Evolutionary conservation across 192 early-diverging fungal genomes (phyloP).

Genomic region (Backusella luteola): DNA sequence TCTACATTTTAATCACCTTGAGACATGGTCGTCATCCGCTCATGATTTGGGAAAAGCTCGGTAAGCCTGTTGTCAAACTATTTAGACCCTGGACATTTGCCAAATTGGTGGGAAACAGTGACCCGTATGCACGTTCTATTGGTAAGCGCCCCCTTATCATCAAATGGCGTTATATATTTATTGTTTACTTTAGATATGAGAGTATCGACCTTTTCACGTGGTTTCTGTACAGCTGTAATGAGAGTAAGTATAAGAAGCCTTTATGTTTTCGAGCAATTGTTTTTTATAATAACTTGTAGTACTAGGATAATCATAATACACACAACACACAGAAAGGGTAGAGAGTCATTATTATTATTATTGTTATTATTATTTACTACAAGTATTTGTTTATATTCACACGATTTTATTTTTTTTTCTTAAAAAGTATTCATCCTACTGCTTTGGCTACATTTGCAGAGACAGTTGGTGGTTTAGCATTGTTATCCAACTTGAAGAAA

Average conservation of each 20-base stretch:
- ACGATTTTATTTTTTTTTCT: background rate
- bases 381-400: background rate
- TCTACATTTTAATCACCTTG: slow-evolving; percentile 29
- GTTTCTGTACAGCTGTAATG: slow-evolving; percentile 54
- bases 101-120: slow-evolving; percentile 40
- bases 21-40: slow-evolving; percentile 36
- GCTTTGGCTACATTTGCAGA: slow-evolving; percentile 57
- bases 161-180: slow-evolving; percentile 9
- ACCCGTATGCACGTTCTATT: slow-evolving; percentile 51
- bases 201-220: slow-evolving; percentile 51
- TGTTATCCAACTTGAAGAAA: slow-evolving; percentile 43
- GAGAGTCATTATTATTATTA: too few relatives aligned
- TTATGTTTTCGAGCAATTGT: background rate
- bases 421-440: slow-evolving; percentile 45
- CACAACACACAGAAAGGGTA: slow-evolving; percentile 49
- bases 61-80: slow-evolving; percentile 43
- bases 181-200: slow-evolving; percentile 42
- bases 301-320: slow-evolving; percentile 50
- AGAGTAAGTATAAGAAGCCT: slow-evolving; percentile 31
- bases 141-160: slow-evolving; percentile 19
- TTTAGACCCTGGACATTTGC: slow-evolving; percentile 50
- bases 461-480: slow-evolving; percentile 53
- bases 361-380: too few relatives aligned
- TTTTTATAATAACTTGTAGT: background rate
- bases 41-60: slow-evolving; percentile 49